These are phyloP conservation scores for Pilasporangium apinafurcum DNA, from an alignment of 352 stramenopile species.

Conservation along the genomic window DNA sequence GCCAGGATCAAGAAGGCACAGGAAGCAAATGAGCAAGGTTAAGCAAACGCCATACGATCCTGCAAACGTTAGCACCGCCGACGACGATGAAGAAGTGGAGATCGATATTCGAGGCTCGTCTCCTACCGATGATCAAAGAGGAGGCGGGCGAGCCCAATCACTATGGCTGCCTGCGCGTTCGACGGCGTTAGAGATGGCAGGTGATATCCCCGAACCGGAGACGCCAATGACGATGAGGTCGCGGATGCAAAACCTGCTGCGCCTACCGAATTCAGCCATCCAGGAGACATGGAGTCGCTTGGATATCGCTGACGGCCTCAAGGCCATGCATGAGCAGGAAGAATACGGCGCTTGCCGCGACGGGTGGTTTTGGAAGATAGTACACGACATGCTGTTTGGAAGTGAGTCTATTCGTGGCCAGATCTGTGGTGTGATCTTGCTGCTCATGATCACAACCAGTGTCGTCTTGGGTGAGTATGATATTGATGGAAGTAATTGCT, in stretches of 20 bases:
- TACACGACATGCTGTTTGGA: conserved; percentile 67
- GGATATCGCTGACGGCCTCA: conserved; percentile 26
- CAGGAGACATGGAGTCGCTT: conserved; percentile 22
- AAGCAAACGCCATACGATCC: no score
- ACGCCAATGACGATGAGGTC: conserved; percentile 5
- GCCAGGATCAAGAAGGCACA: no score
- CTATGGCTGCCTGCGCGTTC: conserved; percentile 11
- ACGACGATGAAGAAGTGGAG: conserved; percentile 21
- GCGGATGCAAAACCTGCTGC: conserved; percentile 16
- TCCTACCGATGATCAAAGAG: not conserved
- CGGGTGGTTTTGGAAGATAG: conserved; percentile 35
- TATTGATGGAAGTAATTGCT: not conserved
- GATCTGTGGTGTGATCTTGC: conserved; percentile 42
- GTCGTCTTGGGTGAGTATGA: conserved; percentile 46
- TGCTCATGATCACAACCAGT: conserved; percentile 69
- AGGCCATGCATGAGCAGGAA: conserved; percentile 22
- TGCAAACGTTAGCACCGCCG: not conserved
- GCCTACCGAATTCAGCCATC: conserved; percentile 21
- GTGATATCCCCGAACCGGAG: conserved; percentile 6
- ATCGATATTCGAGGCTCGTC: conserved; percentile 14
- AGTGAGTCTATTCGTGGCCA: conserved; percentile 56
- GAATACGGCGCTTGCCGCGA: conserved; percentile 23
- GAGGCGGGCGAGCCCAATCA: not conserved
- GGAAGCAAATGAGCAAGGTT: no score
- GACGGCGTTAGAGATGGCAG: conserved; percentile 11